Conservation (phyloP, 805 yeast genomes). For the Barnettozyma sp. region DNA sequence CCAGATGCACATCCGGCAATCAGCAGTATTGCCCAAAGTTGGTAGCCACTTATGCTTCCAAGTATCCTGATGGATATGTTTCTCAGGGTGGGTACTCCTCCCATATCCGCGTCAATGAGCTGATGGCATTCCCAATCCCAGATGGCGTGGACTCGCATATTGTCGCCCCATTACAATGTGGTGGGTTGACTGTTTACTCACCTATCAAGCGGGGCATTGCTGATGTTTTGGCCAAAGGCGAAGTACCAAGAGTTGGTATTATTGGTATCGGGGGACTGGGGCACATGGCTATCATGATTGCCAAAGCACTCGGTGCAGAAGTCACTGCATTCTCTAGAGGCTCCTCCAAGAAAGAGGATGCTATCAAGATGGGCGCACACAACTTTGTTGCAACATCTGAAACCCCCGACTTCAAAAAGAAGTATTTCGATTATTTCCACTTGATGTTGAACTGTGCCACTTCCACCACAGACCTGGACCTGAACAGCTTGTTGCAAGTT, state of each 20-base stretch:
- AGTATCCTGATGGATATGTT: slow-evolving; percentile 39
- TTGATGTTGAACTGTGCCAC: slow-evolving; percentile 44
- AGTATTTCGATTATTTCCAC: slow-evolving; percentile 34
- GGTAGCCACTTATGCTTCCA: slow-evolving; percentile 45
- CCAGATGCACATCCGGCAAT: slow-evolving; percentile 46
- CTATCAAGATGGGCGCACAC: slow-evolving; percentile 46
- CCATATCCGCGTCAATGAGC: slow-evolving; percentile 56
- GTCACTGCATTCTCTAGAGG: slow-evolving; percentile 52
- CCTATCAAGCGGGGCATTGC: slow-evolving; percentile 45
- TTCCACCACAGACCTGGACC: slow-evolving; percentile 38
- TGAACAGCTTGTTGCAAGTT: slow-evolving; percentile 39
- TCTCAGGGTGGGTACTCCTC: slow-evolving; percentile 68
- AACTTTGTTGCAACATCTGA: slow-evolving; percentile 49
- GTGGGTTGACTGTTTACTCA: slow-evolving; percentile 66
- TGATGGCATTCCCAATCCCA: slow-evolving; percentile 60
- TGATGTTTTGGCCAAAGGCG: slow-evolving; percentile 17
- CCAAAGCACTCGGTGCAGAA: slow-evolving; percentile 54
- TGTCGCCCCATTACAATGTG: slow-evolving; percentile 73
- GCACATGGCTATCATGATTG: slow-evolving; percentile 48
- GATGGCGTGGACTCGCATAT: slow-evolving; percentile 40
- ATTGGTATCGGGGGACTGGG: slow-evolving; percentile 55
- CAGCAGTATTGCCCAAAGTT: slow-evolving; percentile 48
- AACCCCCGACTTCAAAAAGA: slow-evolving; percentile 34
- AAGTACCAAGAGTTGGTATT: slow-evolving; percentile 41
- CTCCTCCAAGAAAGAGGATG: slow-evolving; percentile 40